These are phyloP conservation scores for Emmonsia crescens DNA, from an alignment of 2,329 filamentous ascomycete species.

Conservation along the genomic window DNA sequence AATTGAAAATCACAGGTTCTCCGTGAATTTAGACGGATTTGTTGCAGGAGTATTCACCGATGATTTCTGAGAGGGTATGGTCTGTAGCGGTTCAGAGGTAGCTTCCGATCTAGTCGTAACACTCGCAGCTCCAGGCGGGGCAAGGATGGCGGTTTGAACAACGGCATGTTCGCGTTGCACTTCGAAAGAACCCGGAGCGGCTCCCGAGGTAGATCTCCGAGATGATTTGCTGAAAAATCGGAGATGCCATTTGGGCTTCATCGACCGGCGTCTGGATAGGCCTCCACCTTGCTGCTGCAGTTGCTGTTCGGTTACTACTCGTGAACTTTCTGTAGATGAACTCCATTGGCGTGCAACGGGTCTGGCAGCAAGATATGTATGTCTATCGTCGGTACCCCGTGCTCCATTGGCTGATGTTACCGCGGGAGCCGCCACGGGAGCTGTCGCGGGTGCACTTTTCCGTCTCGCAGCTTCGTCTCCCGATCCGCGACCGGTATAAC, in stretches of 20 bases:
- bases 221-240: neutral
- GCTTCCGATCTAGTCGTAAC: neutral
- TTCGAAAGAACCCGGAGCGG: neutral
- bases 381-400: neutral
- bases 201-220: neutral
- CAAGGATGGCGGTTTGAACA: neutral
- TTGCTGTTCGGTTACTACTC: neutral
- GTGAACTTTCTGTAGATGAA: neutral
- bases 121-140: neutral
- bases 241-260: neutral
- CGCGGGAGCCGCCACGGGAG: neutral
- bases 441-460: neutral
- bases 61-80: neutral
- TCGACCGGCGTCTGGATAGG: neutral
- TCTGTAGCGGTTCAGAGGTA: neutral
- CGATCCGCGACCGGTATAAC: neutral
- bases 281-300: neutral
- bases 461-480: too few relatives aligned
- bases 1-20: neutral
- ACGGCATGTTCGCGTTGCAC: neutral
- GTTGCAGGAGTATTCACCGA: neutral
- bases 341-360: neutral
- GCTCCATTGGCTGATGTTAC: neutral
- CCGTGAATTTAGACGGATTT: neutral
- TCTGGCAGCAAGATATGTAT: neutral